phyloP scores from a whole-genome alignment of 495 filamentous ascomycete genomes.

The Pseudoneurospora amorphoporcata region DNA sequence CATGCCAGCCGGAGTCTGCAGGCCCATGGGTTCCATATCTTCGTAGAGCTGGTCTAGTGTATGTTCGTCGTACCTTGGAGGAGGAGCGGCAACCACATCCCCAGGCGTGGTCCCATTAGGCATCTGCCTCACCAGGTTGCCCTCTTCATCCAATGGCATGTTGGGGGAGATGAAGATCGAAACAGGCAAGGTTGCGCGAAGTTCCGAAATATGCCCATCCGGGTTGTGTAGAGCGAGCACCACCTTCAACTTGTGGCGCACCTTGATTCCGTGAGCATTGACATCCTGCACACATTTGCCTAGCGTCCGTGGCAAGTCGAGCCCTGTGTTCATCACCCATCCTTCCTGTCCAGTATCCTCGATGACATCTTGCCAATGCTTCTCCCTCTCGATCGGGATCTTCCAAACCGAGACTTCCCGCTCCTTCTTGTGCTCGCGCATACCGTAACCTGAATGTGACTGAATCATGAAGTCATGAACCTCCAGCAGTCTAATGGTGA shows the following conservation, averaged over 20 bases:
- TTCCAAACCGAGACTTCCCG: slow-evolving; percentile 54
- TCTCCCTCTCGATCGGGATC: slow-evolving; percentile 45
- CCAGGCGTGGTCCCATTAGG: slow-evolving; percentile 25
- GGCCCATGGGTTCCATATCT: slow-evolving; percentile 64
- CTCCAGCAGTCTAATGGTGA: slow-evolving; percentile 67
- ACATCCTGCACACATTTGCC: slow-evolving; percentile 76
- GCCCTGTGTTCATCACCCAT: slow-evolving; percentile 56
- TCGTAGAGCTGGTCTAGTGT: slow-evolving; percentile 81
- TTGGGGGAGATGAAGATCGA: slow-evolving; percentile 91
- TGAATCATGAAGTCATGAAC: slow-evolving; percentile 55
- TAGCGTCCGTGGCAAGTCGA: slow-evolving; percentile 69
- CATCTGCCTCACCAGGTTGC: slow-evolving; percentile 51
- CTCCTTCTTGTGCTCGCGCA: slow-evolving; percentile 49
- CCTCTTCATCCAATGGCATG: slow-evolving; percentile 71
- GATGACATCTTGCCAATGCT: slow-evolving; percentile 55
- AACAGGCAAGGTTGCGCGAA: slow-evolving; percentile 77
- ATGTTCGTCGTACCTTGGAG: slow-evolving; percentile 82
- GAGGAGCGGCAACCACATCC: slow-evolving; percentile 47
- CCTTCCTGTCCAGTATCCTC: slow-evolving; percentile 63
- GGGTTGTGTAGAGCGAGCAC: slow-evolving; percentile 84
- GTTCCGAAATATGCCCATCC: slow-evolving; percentile 85
- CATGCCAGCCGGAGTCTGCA: slow-evolving; percentile 61
- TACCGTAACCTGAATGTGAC: slow-evolving; percentile 37
- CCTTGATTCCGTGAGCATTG: slow-evolving; percentile 70
- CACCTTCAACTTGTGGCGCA: slow-evolving; percentile 78